phyloP scores from a whole-genome alignment of 2,329 filamentous ascomycete species.

The Botrytis fragariae region DNA sequence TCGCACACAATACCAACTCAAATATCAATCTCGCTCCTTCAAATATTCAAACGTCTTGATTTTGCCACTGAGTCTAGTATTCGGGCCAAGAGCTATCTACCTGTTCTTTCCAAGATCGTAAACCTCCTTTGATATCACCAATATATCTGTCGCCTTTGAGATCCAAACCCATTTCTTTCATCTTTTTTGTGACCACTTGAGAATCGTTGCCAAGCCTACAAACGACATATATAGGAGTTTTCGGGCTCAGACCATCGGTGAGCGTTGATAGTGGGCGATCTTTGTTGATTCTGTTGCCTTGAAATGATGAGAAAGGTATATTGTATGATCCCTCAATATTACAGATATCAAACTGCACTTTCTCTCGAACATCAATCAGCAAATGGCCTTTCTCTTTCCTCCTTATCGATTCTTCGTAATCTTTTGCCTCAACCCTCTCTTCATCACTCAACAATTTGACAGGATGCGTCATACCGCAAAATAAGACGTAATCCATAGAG shows the following conservation, averaged over 20 bases:
- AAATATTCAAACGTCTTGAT: not conserved
- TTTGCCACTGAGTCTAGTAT: slow-evolving; percentile 42
- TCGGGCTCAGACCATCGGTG: slow-evolving; percentile 40
- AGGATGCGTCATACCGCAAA: slow-evolving; percentile 67
- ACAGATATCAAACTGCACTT: slow-evolving; percentile 80
- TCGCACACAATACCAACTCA: slow-evolving; percentile 11
- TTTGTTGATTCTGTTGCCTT: slow-evolving; percentile 29
- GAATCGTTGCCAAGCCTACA: slow-evolving; percentile 79
- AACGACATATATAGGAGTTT: slow-evolving; percentile 65
- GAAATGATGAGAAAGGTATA: slow-evolving; percentile 60
- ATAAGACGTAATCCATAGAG: slow-evolving; percentile 77
- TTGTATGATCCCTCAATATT: slow-evolving; percentile 74
- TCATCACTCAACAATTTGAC: slow-evolving; percentile 56
- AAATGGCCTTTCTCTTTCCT: slow-evolving; percentile 45
- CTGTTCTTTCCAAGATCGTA: slow-evolving; percentile 68
- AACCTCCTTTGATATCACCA: slow-evolving; percentile 68
- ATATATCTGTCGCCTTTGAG: slow-evolving; percentile 52
- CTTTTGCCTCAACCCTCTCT: slow-evolving; percentile 64
- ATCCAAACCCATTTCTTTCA: slow-evolving; percentile 59
- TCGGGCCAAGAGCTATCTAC: slow-evolving; percentile 61
- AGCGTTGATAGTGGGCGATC: slow-evolving; percentile 40
- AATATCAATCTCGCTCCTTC: slow-evolving; percentile 17
- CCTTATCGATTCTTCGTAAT: slow-evolving; percentile 48
- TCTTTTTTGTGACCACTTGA: slow-evolving; percentile 63
- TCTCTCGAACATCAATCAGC: slow-evolving; percentile 80